These are phyloP conservation scores for Pichia californica DNA, from an alignment of 805 yeast species.

Conservation along the genomic window DNA sequence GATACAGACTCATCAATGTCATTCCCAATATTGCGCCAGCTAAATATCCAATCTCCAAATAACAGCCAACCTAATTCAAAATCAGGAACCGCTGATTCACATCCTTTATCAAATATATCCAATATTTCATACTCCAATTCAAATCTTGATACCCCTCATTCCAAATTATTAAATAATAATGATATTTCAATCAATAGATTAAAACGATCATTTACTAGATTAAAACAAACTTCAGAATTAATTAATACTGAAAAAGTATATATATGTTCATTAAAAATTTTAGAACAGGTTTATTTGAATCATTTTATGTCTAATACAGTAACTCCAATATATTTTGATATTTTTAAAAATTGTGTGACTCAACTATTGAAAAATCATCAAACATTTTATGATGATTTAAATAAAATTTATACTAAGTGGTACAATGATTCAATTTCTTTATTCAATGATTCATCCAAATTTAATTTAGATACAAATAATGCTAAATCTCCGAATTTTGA, in stretches of 20 bases:
- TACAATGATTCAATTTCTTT: constrained; percentile 11
- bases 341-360: constrained; percentile 24
- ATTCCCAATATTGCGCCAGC: background rate
- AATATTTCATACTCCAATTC: background rate
- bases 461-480: constrained; percentile 8
- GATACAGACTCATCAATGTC: background rate
- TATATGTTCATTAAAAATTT: constrained; percentile 37
- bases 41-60: background rate
- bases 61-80: background rate
- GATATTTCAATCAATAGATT: constrained; percentile 1
- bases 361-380: constrained; percentile 30
- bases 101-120: background rate
- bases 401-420: constrained; percentile 19
- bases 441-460: background rate
- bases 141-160: constrained; percentile 9
- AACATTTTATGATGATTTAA: constrained; percentile 25
- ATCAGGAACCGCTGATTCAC: background rate
- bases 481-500: constrained; percentile 22
- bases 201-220: constrained; percentile 22
- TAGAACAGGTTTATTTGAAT: constrained; percentile 38
- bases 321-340: constrained; percentile 31
- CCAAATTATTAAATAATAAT: constrained; percentile 1
- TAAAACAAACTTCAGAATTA: constrained; percentile 37
- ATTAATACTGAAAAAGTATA: constrained; percentile 43
- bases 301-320: constrained; percentile 31